Conservation (phyloP, 2,329 filamentous ascomycete genomes). For the Arthrinium phaeospermum region DNA sequence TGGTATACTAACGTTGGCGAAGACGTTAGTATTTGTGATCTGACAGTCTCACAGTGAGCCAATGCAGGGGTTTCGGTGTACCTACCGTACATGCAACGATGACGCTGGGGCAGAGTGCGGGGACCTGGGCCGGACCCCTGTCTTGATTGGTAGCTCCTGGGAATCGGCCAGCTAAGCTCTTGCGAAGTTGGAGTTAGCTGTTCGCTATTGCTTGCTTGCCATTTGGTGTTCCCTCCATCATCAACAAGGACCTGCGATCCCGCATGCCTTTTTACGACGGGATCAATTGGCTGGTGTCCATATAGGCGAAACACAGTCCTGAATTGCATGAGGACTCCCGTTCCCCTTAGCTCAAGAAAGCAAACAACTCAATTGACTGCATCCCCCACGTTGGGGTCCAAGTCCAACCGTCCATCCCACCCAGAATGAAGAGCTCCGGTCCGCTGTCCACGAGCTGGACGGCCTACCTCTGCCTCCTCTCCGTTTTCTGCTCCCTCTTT, state of each 20-base stretch:
- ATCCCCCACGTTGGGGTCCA: conserved; percentile 16
- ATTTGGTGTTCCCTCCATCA: neutral
- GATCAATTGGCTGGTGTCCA: conserved; percentile 18
- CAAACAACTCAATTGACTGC: conserved; percentile 1
- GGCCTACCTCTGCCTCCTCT: conserved; percentile 64
- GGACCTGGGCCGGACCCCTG: conserved; percentile 3
- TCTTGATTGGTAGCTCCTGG: conserved; percentile 8
- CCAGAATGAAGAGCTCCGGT: conserved; percentile 55
- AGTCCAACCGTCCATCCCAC: conserved; percentile 24
- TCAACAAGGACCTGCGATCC: conserved; percentile 19
- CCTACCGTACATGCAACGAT: neutral
- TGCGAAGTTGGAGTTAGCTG: neutral
- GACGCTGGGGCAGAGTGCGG: neutral
- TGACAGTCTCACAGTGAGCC: neutral
- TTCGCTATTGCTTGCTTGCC: neutral
- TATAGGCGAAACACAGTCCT: neutral
- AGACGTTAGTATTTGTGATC: neutral
- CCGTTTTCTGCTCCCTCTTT: conserved; percentile 64
- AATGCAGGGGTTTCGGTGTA: neutral
- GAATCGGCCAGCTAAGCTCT: conserved; percentile 16
- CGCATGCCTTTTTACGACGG: conserved; percentile 16
- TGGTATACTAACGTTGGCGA: neutral
- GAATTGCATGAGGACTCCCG: too few species aligned
- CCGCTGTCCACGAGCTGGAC: conserved; percentile 68
- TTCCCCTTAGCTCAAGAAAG: conserved; percentile 1